Evolutionary conservation across 2,329 filamentous ascomycete genomes (phyloP), one percentile per base, ranked within the genome.

Genomic region (Aspergillus phoenicis): DNA sequence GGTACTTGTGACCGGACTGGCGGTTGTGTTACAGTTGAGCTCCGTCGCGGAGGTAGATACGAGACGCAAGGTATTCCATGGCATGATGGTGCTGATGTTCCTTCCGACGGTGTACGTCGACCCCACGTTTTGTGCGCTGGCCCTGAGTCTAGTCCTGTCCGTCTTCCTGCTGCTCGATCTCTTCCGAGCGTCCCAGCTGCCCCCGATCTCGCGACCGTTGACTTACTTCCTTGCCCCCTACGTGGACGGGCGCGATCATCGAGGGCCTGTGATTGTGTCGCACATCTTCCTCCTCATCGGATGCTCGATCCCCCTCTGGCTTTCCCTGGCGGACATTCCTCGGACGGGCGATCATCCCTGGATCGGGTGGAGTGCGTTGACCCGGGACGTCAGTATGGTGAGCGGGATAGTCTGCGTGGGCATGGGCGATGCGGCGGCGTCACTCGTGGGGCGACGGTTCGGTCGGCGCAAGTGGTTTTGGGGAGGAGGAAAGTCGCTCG

Each of bases 81-180:
- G 96, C 68, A 97, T 94, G 84, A 98, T 98, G 90, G 94, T 98
- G 7, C 87, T 88, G 59, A 97, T 99, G 91, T 89, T 99, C 59
- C 83, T 98, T 2, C 93, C 95, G 0, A 87, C 91, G 1, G 91
- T 89, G 2, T 97, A 88, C 73, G 80, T 98, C 64, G 95, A 99
- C 74, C 94, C 95, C 0, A 83, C 89, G 43, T 98, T 91, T 75
- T 88, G 89, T 53, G 87, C 90, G 1, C 81, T 99, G 11, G 91
- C 93, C 0, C 82, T 98, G n/a, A 83, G 84, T 0, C 80, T 97
- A 33, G 87, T 93, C 26, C 84, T 99, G 38, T 88, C 90, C 4
- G 83, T 96, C 56, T 99, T 99, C 72, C 81, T 98, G 13, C 82
- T 98, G 4, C 85, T 98, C 11, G 95, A 99, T 73, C 83, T 97